Percentiles rank a stretch among this genome's conserved stretches.
Evolutionary conservation across 768 basidiomycete genomes (phyloP).

Genomic region (Serendipita indica): DNA sequence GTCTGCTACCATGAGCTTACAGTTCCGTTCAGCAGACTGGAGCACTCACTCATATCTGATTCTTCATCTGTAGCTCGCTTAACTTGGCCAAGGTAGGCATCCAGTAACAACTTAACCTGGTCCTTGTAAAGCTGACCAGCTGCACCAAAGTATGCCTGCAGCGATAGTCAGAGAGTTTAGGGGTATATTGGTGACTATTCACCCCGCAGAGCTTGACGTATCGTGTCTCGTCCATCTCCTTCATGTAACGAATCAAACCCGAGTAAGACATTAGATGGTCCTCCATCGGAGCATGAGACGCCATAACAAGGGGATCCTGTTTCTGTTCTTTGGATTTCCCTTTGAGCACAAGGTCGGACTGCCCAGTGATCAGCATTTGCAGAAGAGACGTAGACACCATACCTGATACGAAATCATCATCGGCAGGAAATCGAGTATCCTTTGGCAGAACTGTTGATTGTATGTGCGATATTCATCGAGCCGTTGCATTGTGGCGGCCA

Average conservation of each 20-base stretch:
- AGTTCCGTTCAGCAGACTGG: neutral
- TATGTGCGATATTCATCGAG: conserved; percentile 81
- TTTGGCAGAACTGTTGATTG: conserved; percentile 85
- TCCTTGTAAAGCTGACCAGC: conserved; percentile 65
- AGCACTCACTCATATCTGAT: conserved; percentile 44
- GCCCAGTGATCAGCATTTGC: conserved; percentile 7
- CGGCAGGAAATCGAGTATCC: conserved; percentile 73
- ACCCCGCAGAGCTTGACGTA: conserved; percentile 88
- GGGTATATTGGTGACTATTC: conserved; percentile 21
- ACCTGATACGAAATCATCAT: conserved; percentile 91
- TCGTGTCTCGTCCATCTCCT: conserved; percentile 85
- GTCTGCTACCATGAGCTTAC: conserved; percentile 25
- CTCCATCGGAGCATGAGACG: conserved; percentile 56
- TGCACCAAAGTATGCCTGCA: conserved; percentile 79
- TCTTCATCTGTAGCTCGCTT: conserved; percentile 62
- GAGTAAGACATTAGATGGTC: conserved; percentile 74
- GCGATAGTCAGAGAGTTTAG: conserved; percentile 7
- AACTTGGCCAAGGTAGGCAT: conserved; percentile 40
- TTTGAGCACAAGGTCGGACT: conserved; percentile 58
- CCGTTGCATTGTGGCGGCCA: conserved; percentile 94
- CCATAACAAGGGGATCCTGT: conserved; percentile 33
- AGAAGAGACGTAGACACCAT: conserved; percentile 15
- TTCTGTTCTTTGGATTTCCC: conserved; percentile 33
- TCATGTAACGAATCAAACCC: conserved; percentile 80
- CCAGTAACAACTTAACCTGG: conserved; percentile 64